Evolutionary conservation across 169 alveolate species (phyloP).

Genomic region (Babesia bovis): DNA sequence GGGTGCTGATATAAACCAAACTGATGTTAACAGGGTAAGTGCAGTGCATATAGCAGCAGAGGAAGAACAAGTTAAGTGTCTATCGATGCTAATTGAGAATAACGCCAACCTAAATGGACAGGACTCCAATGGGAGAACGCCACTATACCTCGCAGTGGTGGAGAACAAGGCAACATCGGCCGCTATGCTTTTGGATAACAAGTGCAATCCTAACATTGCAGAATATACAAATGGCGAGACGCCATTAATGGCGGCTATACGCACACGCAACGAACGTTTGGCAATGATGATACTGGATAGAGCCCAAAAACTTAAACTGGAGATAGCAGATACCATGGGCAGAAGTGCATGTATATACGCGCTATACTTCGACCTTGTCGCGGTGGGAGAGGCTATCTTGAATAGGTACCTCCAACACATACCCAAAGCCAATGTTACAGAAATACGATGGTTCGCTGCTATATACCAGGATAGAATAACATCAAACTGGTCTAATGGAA

Average conservation of each 20-base stretch:
- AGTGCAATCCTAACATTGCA: conserved; percentile 64
- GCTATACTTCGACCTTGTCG: conserved; percentile 17
- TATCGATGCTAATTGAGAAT: conserved; percentile 58
- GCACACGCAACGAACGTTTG: conserved; percentile 79
- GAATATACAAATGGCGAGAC: conserved; percentile 81
- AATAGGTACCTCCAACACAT: not conserved
- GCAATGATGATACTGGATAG: conserved; percentile 70
- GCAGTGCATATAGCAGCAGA: conserved; percentile 83
- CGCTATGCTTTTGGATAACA: conserved; percentile 42
- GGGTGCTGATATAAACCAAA: conserved; percentile 52
- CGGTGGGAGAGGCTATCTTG: conserved; percentile 4
- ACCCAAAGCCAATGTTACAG: not conserved
- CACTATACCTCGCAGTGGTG: conserved; percentile 75
- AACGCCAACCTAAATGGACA: conserved; percentile 70
- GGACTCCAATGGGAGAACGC: conserved; percentile 69
- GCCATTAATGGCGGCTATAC: conserved; percentile 82
- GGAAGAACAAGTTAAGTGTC: conserved; percentile 78
- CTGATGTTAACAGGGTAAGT: conserved; percentile 54
- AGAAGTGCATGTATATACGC: conserved; percentile 22
- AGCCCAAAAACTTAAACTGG: not conserved
- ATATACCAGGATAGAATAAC: not conserved
- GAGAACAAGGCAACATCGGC: conserved; percentile 69
- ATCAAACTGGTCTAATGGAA: not conserved
- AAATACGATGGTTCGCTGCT: conserved; percentile 26
- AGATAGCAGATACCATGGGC: conserved; percentile 15